Base-by-base conservation (phyloP, 768 basidiomycete species). In the Leucosporidium creatinivorum region DNA sequence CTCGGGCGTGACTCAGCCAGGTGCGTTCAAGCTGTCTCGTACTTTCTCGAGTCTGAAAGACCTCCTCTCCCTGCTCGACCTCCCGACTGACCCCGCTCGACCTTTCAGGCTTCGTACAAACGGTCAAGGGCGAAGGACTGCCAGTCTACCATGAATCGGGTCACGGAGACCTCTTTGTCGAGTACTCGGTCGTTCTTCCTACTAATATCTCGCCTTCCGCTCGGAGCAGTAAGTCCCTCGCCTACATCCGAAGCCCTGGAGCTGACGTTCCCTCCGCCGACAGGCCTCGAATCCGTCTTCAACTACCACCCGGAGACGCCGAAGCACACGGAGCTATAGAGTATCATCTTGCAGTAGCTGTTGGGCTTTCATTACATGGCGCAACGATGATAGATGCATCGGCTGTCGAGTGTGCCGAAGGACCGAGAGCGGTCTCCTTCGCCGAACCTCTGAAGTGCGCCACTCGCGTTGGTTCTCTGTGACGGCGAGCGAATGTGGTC, bases 161-260 rank as follows among this genome's bases (percentile, higher is more conserved):
- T 76, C 81, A 85, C 69, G 96, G 96, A 21, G 87, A 94, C 77
- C 80, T 99, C 57, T 98, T 85, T 74, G 83, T 99, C 62, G 93
- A 97, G 78, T 99, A 94, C 79, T 90, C 85, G 65, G 90, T 99
- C 58, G 87, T 98, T 23, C 79, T 99, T 62, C 96, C 96, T 4
- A 79, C 83, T 13, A 44, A 6, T 13, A 44, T 44, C 39, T 44
- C 39, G 8, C 15, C 39, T 17, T 44, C 39, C 15, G 39, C 39
- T 17, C 39, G 39, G 15, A 44, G 39, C 39, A 44, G 39, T 36
- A 12, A 36, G 33, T 36, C n/a, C n/a, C n/a, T n/a, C n/a, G n/a
- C n/a, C n/a, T n/a, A n/a, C n/a, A n/a, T n/a, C n/a, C n/a, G n/a
- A n/a, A n/a, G n/a, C n/a, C n/a, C n/a, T n/a, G n/a, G n/a, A n/a